Evolutionary conservation across 208 protist genomes (phyloP), one percentile per base, ranked within the genome.

Genomic region (Endotrypanum monterogeii): DNA sequence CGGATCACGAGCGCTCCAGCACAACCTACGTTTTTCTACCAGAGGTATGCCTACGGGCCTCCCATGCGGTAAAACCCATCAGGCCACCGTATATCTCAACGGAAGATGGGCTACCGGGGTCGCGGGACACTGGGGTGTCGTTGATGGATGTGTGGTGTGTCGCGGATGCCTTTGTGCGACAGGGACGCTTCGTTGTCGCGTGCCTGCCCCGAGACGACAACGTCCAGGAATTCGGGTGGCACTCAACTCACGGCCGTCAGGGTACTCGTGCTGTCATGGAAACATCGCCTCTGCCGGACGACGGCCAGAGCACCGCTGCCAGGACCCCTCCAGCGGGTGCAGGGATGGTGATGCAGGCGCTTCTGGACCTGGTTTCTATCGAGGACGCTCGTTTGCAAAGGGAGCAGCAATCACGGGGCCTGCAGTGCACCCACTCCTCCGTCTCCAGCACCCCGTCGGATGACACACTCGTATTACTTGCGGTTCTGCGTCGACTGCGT

Each of bases 371-470:
- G 16, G 48, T 75, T 9, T 80, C 76, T 0, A n/a, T 20, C 28
- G 76, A 80, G 44, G 76, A 80, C 46, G 48, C 69, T 1, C 75
- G 75, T 52, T 12, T 79, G 37, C 58, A 48, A 11, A 44, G 44
- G 48, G 65, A 57, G 18, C 32, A 55, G 28, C 51, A 52, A 25
- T 8, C 7, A n/a, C 7, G 16, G 25, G 55, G 20, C n/a, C 44
- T 25, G 30, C 65, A 51, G 46, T 32, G 30, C 46, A 28, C 50
- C n/a, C n/a, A 30, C 1, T 9, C 2, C 44, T 44, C 30, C 18
- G 30, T 46, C 23, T 14, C 52, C 14, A 18, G 1, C n/a, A 48
- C 51, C 16, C 3, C 52, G 6, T 41, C 32, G 14, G 51, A n/a
- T 28, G 63, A 48, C 63, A 60, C 23, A 32, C 52, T 71, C 12